phyloP scores from a whole-genome alignment of 257 asterid species.

The Gentiana dahurica region DNA sequence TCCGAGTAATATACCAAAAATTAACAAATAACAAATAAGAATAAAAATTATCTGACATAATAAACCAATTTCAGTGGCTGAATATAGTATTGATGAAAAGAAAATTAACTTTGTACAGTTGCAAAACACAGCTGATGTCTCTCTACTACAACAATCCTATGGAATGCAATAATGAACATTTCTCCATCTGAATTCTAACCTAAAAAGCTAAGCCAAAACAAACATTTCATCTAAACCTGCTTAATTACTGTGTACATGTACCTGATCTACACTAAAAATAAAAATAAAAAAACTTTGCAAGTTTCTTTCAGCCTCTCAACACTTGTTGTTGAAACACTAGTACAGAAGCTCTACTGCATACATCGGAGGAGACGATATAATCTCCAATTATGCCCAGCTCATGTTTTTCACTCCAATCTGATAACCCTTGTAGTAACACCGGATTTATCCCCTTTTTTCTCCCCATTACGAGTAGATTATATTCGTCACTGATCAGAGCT shows the following conservation, averaged over 20 bases:
- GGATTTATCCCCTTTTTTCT: slow-evolving; percentile 59
- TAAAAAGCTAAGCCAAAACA: too few species aligned
- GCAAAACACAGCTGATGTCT: too few species aligned
- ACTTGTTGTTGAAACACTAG: slow-evolving; percentile 70
- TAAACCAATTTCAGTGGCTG: too few species aligned
- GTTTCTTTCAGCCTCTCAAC: slow-evolving; percentile 39
- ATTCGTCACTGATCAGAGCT: slow-evolving; percentile 28
- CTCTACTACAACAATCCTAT: too few species aligned
- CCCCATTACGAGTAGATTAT: slow-evolving; percentile 68
- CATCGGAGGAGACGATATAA: slow-evolving; percentile 43
- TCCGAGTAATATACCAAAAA: too few species aligned
- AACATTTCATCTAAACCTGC: neutral
- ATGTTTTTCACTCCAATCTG: slow-evolving; percentile 39
- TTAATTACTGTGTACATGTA: neutral
- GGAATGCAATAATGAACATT: neutral
- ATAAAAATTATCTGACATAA: too few species aligned
- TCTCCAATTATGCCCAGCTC: slow-evolving; percentile 83
- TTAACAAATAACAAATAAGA: too few species aligned
- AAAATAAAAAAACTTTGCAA: too few species aligned
- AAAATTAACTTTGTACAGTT: too few species aligned
- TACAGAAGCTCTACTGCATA: slow-evolving; percentile 39
- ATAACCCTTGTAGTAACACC: slow-evolving; percentile 47
- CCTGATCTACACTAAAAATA: too few species aligned
- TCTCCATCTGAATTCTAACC: neutral
- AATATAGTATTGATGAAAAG: too few species aligned